These are phyloP conservation scores for Colletotrichum sp. DNA, from an alignment of 2,329 filamentous ascomycete species.

Conservation along the genomic window DNA sequence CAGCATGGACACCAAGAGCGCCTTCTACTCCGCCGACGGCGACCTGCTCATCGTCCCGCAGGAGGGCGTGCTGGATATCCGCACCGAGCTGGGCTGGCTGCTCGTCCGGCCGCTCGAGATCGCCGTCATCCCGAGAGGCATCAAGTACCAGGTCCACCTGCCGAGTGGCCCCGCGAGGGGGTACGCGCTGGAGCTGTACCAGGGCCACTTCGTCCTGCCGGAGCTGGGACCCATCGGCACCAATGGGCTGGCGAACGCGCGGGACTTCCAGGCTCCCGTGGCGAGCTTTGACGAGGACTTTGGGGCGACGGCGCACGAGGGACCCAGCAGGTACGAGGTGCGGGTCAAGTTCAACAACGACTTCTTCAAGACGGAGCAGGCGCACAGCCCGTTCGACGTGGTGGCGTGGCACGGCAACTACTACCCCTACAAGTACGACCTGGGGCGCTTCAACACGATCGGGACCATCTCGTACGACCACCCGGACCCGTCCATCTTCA, in stretches of 20 bases:
- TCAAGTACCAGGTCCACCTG: slow-evolving; percentile 76
- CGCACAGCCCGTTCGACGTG: slow-evolving; percentile 78
- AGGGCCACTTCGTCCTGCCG: slow-evolving; percentile 74
- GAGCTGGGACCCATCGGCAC: slow-evolving; percentile 77
- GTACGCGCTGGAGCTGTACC: slow-evolving; percentile 78
- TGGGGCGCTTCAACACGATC: slow-evolving; percentile 78
- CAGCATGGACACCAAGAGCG: slow-evolving; percentile 75
- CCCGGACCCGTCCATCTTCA: slow-evolving; percentile 80
- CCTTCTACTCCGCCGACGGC: slow-evolving; percentile 86
- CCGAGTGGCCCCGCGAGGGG: slow-evolving; percentile 67
- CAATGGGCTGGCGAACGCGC: slow-evolving; percentile 75
- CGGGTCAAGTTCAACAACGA: slow-evolving; percentile 71
- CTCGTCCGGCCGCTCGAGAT: slow-evolving; percentile 82
- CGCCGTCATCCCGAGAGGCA: slow-evolving; percentile 74
- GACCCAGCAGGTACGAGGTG: slow-evolving; percentile 49
- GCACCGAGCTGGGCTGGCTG: slow-evolving; percentile 77
- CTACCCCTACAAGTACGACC: slow-evolving; percentile 82
- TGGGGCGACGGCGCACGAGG: slow-evolving; percentile 43
- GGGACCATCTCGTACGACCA: slow-evolving; percentile 78
- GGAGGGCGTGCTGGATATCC: slow-evolving; percentile 75
- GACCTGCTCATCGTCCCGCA: slow-evolving; percentile 81
- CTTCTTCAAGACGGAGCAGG: slow-evolving; percentile 69
- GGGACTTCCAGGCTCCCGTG: slow-evolving; percentile 77
- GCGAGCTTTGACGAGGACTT: slow-evolving; percentile 70
- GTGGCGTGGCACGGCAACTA: slow-evolving; percentile 84